Evolutionary conservation across 768 basidiomycete genomes (phyloP), one percentile per base, ranked within the genome.

Genomic region (Solioccasus polychromus): DNA sequence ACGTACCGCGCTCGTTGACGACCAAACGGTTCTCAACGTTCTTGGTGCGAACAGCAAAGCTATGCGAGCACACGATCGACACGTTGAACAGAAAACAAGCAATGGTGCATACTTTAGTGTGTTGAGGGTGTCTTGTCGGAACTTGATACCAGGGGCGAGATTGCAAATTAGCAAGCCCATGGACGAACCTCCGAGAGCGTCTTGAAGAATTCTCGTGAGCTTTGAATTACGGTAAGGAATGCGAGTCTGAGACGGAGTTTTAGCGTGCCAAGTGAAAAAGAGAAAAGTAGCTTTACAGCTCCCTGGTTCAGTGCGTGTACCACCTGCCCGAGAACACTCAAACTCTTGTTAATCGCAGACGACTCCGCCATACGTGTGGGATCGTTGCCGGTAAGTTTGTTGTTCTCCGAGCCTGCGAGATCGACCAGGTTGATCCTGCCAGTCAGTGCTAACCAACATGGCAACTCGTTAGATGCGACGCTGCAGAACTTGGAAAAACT

Each of bases 161-260:
- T 92, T 92, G 64, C 90, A 92, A 25, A 95, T 88, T 32, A 94
- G 71, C 18, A 94, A 68, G 2, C 88, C 88, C 9, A 88, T 74
- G 0, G 88, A 85, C 2, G 78, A 74, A 11, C 92, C 92, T 18
- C 90, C 90, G 1, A 95, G 79, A 1, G 91, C 90, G 50, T 92
- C 90, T 82, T 93, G 90, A 1, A 95, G 75, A 41, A 94, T 83
- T 20, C 92, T 74, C 0, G 92, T 95, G 26, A 94, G 73, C 60
- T 92, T 92, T 1, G 89, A 88, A 61, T 94, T 88, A 35, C 92
- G 82, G 59, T 93, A 94, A 0, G 92, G 92, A 48, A 94, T 85
- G 19, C 89, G 82, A 23, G 80, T 70, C 84, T 88, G 45, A 20
- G 15, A 32, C 29, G 44, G 24, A 14, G 11, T 15, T 17, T 66